Conservation (phyloP, 2,329 filamentous ascomycete genomes). For the Setomelanomma holmii region DNA sequence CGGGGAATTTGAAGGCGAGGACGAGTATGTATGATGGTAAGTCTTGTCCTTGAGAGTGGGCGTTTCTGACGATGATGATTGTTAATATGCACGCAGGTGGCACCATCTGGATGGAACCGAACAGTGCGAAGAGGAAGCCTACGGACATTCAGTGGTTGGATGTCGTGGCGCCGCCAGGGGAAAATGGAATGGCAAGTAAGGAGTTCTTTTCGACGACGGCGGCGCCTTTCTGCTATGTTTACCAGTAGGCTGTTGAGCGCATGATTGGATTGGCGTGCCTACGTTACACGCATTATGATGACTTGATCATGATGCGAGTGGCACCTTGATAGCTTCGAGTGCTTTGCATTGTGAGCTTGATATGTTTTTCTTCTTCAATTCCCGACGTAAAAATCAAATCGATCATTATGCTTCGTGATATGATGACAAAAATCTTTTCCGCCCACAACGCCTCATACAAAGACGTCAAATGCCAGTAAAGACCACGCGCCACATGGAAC, state of each 20-base stretch:
- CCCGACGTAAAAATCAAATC: no score
- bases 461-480: no score
- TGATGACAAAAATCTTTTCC: no score
- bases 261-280: no score
- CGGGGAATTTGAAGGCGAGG: slow-evolving; percentile 37
- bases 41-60: neutral
- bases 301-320: no score
- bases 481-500: neutral
- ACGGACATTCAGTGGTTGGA: slow-evolving; percentile 36
- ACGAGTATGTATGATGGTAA: slow-evolving; percentile 47
- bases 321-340: no score
- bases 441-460: no score
- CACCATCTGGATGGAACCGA: slow-evolving; percentile 54
- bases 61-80: neutral
- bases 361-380: no score
- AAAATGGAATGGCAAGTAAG: slow-evolving; percentile 30
- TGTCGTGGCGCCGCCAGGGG: slow-evolving; percentile 31
- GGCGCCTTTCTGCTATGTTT: slow-evolving; percentile 44
- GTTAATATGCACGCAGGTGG: slow-evolving; percentile 25
- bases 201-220: slow-evolving; percentile 38
- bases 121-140: slow-evolving; percentile 49
- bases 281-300: no score
- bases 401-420: no score
- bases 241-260: slow-evolving; percentile 22
- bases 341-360: no score